Evolutionary conservation across 2,329 filamentous ascomycete species (phyloP).

Genomic region (Aspergillus ochraceoroseus): DNA sequence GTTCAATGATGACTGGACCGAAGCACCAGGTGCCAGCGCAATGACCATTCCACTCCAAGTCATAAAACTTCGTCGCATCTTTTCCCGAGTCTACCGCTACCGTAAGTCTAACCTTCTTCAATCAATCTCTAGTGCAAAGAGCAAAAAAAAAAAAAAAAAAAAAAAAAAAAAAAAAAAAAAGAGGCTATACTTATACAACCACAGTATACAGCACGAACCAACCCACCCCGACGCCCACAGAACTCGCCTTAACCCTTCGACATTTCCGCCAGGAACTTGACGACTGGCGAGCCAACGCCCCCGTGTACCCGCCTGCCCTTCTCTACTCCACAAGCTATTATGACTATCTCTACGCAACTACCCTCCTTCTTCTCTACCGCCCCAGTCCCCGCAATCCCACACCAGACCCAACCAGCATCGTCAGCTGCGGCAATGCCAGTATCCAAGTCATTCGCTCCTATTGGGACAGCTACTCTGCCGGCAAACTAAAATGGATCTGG

Average conservation of each 20-base stretch:
- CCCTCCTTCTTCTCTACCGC: constrained; percentile 38
- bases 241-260: constrained; percentile 26
- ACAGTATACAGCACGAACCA: constrained; percentile 36
- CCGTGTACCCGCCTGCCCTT: constrained; percentile 35
- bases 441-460: constrained; percentile 39
- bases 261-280: constrained; percentile 38
- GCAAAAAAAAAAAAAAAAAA: neutral
- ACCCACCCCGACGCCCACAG: constrained; percentile 26
- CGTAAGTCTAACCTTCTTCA: too few species aligned
- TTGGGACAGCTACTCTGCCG: constrained; percentile 39
- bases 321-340: constrained; percentile 42
- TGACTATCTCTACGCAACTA: constrained; percentile 40
- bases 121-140: neutral
- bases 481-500: constrained; percentile 43
- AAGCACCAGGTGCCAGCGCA: constrained; percentile 34
- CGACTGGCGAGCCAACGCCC: constrained; percentile 37
- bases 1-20: constrained; percentile 39
- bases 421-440: constrained; percentile 39
- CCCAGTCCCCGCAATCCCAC: constrained; percentile 38
- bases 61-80: constrained; percentile 35
- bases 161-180: neutral
- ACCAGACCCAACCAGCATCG: constrained; percentile 34
- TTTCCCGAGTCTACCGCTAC: constrained; percentile 39
- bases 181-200: neutral
- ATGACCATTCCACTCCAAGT: constrained; percentile 41